Percentiles rank a stretch among this genome's conserved stretches.
Evolutionary conservation across 371 early-diverging fungal species (phyloP).

Genomic region (Mucor sp.): DNA sequence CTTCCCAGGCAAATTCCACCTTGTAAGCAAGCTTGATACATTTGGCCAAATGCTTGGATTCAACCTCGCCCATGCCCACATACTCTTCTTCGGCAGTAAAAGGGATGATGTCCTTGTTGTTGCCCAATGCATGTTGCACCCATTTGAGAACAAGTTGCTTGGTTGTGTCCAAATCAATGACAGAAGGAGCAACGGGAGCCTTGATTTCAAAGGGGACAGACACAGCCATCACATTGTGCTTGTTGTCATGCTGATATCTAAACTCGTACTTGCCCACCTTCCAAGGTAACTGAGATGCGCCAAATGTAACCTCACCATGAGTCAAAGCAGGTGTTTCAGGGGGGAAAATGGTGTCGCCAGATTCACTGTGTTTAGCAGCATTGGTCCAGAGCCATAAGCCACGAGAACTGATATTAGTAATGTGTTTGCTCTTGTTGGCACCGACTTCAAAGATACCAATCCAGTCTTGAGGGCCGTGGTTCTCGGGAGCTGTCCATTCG

Average conservation of each 20-base stretch:
- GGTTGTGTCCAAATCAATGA: constrained; percentile 22
- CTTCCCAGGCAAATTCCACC: constrained; percentile 87
- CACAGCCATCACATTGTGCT: constrained; percentile 81
- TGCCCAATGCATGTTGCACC: constrained; percentile 41
- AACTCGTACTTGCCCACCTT: constrained; percentile 84
- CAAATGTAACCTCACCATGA: constrained; percentile 54
- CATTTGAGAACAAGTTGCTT: constrained; percentile 32
- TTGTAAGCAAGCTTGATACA: constrained; percentile 79
- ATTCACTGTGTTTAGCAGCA: neutral
- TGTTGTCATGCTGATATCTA: constrained; percentile 85
- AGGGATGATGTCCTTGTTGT: constrained; percentile 59
- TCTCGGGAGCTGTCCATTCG: constrained; percentile 73
- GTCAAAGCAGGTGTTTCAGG: constrained; percentile 25
- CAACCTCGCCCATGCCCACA: constrained; percentile 66
- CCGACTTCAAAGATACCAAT: constrained; percentile 87
- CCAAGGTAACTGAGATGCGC: constrained; percentile 78
- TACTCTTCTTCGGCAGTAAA: constrained; percentile 56
- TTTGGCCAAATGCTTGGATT: constrained; percentile 77
- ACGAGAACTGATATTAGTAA: constrained; percentile 77
- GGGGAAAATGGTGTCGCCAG: constrained; percentile 22
- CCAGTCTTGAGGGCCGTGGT: constrained; percentile 85
- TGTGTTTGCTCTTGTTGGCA: constrained; percentile 66
- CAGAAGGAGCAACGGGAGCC: constrained; percentile 18
- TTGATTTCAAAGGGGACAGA: constrained; percentile 80
- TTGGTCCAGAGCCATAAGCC: constrained; percentile 64